Base-by-base conservation (phyloP, 1,284 basidiomycete species). In the Cutaneotrichosporon curvatum region DNA sequence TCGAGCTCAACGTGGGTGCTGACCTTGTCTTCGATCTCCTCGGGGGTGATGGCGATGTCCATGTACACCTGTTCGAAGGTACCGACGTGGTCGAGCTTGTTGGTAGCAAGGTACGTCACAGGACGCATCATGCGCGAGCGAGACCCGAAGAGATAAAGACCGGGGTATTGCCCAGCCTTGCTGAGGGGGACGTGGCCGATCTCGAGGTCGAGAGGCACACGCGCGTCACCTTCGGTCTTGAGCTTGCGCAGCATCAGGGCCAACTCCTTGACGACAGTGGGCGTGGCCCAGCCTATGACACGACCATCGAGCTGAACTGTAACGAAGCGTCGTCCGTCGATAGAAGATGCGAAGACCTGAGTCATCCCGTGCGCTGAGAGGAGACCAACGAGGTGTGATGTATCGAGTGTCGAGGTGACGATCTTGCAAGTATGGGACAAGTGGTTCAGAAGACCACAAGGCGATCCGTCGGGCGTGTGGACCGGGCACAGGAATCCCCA, bases 401-500 rank as follows among this genome's bases (percentile, higher is more conserved):
- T 84, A 40, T 84, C 71, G 9, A 95, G 78, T 5, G 84, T 81
- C 14, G 80, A 65, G 12, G 91, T 94, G 58, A 92, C 81, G 56
- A 99, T 86, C 55, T 88, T 84, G 74, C 95, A 98, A 15, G 88
- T 85, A 61, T 91, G 84, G 22, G 91, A 89, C 37, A 99, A 81
- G 70, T 99, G 95, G 73, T 98, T 99, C 51, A 99, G 81, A 22
- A 99, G 80, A 71, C 95, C 95, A 72, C 95, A 99, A 10, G 95
- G 95, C 20, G 91, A 81, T 58, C 95, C 95, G 76, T 99, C 95
- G 22, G 95, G 95, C 2, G 95, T 99, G 69, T 99, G 95, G 8
- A 98, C 95, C 15, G 95, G 95, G 63, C 95, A 99, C 10, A 99
- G 75, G 78, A 99, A 99, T 47, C 94, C 94, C 95, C 95, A 99